Evolutionary conservation across 176 grass and related monocot genomes (phyloP).

Genomic region (Poa pratensis): DNA sequence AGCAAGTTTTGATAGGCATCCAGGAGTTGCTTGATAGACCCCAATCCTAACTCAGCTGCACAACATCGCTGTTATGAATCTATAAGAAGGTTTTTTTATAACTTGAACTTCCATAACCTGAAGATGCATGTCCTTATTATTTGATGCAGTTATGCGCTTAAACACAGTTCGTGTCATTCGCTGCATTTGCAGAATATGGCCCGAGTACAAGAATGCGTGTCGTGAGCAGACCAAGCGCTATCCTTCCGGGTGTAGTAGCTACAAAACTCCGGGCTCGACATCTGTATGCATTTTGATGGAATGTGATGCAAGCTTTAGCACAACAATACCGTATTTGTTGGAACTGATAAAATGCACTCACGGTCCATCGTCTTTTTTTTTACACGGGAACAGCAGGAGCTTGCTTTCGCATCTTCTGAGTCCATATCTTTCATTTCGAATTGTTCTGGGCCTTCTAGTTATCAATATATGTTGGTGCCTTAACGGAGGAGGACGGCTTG

Average conservation of each 20-base stretch:
- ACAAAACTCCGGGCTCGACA: background rate
- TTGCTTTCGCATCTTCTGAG: no score
- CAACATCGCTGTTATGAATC: constrained; percentile 59
- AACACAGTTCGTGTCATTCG: constrained; percentile 10
- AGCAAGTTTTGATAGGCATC: constrained; percentile 84
- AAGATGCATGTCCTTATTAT: background rate
- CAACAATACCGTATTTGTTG: background rate
- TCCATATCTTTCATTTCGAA: background rate
- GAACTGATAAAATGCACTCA: constrained; percentile 16
- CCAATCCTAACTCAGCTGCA: constrained; percentile 69
- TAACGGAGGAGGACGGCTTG: background rate
- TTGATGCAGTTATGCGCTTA: background rate
- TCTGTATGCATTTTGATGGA: background rate
- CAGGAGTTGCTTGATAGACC: constrained; percentile 81
- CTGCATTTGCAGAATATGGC: constrained; percentile 55
- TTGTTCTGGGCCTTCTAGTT: background rate
- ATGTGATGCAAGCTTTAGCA: background rate
- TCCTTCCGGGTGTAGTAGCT: constrained; percentile 59
- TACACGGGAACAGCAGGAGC: no score
- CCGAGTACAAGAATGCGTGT: constrained; percentile 55
- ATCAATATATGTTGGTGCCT: background rate
- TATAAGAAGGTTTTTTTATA: constrained; percentile 56
- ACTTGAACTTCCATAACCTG: background rate
- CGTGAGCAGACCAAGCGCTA: constrained; percentile 71
- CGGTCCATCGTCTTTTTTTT: no score